Conservation (phyloP, 2,329 filamentous ascomycete genomes). For the Fusarium begoniae region DNA sequence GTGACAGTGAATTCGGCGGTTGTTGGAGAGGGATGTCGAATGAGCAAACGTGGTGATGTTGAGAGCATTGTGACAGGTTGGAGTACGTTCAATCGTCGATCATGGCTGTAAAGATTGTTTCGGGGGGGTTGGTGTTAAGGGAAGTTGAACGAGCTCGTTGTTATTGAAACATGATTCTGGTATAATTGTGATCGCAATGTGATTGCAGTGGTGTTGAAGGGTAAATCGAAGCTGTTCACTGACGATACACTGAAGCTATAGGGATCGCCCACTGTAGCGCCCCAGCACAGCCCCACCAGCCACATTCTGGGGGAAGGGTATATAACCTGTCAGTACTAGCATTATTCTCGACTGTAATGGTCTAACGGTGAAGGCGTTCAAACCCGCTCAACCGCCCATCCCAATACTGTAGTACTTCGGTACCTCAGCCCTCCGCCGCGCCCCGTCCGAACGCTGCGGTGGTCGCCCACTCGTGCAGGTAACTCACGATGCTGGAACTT, state of each 20-base stretch:
- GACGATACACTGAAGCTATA: background rate
- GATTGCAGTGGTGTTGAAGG: background rate
- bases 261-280: background rate
- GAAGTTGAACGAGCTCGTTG: too few species aligned
- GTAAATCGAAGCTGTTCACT: background rate
- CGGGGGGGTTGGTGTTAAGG: too few species aligned
- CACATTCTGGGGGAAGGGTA: rapidly evolving
- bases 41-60: slow-evolving; percentile 66
- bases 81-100: background rate
- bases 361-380: slow-evolving; percentile 68
- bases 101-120: background rate
- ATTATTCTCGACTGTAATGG: slow-evolving; percentile 66
- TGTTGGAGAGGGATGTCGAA: slow-evolving; percentile 79
- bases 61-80: slow-evolving; percentile 64
- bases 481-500: slow-evolving; percentile 69
- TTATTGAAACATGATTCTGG: background rate
- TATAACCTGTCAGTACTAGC: slow-evolving; percentile 38
- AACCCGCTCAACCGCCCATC: slow-evolving; percentile 57
- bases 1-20: slow-evolving; percentile 95
- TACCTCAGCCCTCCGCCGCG: slow-evolving; percentile 64
- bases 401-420: slow-evolving; percentile 53
- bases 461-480: slow-evolving; percentile 71
- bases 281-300: background rate
- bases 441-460: slow-evolving; percentile 76
- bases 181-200: background rate